Conservation (phyloP, 2,329 filamentous ascomycete species). For the Cadophora sp. region DNA sequence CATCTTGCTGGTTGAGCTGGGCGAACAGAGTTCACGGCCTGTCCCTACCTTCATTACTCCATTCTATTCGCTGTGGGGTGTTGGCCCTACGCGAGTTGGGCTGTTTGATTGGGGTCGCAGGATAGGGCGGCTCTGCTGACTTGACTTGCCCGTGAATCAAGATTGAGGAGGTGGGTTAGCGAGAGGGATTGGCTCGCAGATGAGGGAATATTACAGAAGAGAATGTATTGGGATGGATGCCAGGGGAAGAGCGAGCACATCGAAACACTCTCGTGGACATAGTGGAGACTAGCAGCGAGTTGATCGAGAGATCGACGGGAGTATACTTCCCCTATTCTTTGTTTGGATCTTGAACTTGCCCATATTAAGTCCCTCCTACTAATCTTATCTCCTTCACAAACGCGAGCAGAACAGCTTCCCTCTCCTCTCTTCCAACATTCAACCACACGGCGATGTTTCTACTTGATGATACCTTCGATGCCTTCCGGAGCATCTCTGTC, state of each 20-base stretch:
- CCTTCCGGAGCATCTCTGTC: background rate
- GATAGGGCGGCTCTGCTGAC: background rate
- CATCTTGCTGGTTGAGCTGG: background rate
- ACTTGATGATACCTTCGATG: background rate
- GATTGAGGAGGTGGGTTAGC: background rate
- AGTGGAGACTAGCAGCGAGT: background rate
- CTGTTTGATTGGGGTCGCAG: too few species aligned
- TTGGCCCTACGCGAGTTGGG: background rate
- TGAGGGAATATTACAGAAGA: background rate
- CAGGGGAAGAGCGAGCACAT: background rate
- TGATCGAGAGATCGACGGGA: background rate
- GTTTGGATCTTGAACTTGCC: background rate
- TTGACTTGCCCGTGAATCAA: background rate
- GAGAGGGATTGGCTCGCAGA: conserved; percentile 2
- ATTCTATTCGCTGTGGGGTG: background rate
- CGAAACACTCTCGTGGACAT: background rate
- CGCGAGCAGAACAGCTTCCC: background rate
- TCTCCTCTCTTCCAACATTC: background rate
- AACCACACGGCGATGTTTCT: background rate
- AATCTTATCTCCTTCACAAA: background rate
- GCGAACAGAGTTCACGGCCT: background rate
- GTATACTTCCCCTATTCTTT: background rate
- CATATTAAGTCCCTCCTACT: background rate
- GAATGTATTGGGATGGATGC: background rate
- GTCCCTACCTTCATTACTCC: background rate